A percentile compares a stretch with the other conserved stretches of the same genome.
These are phyloP conservation scores for Asparagopsis taxiformis DNA, from an alignment of 31 red algal species.

Conservation along the genomic window DNA sequence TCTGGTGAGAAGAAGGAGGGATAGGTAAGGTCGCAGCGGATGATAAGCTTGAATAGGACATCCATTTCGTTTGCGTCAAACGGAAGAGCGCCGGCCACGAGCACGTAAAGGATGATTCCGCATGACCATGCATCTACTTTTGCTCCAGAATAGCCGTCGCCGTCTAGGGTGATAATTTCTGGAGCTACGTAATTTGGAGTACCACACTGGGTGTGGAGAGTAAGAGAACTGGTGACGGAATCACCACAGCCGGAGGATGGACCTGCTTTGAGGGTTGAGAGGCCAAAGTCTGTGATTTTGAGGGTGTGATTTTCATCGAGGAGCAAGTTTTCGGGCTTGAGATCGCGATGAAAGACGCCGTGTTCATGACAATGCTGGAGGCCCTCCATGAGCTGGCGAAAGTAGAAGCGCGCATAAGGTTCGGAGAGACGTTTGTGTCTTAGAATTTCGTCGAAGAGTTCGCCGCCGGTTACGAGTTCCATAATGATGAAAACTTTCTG, in stretches of 20 bases:
- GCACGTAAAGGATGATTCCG: constrained; percentile 74
- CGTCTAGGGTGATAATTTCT: constrained; percentile 49
- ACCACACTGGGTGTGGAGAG: constrained; percentile 70
- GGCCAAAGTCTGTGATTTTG: constrained; percentile 89
- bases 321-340: constrained; percentile 82
- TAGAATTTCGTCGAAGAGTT: constrained; percentile 70
- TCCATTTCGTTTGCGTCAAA: constrained; percentile 61
- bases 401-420: constrained; percentile 58
- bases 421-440: constrained; percentile 54
- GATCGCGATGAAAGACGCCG: constrained; percentile 78
- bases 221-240: constrained; percentile 19
- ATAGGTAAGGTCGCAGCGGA: constrained; percentile 28
- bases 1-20: constrained; percentile 52
- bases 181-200: constrained; percentile 78
- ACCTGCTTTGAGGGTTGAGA: constrained; percentile 47
- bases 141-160: constrained; percentile 54
- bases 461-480: constrained; percentile 80
- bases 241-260: constrained; percentile 13
- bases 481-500: constrained; percentile 71
- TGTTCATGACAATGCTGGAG: constrained; percentile 67
- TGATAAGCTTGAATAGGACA: constrained; percentile 51
- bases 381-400: constrained; percentile 70
- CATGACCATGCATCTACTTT: constrained; percentile 81
- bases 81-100: constrained; percentile 69
- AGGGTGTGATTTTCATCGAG: constrained; percentile 37